A percentile compares a stretch with the other conserved stretches of the same genome.
Evolutionary conservation across 495 filamentous ascomycete genomes (phyloP).

Genomic region (Choiromyces venosus): DNA sequence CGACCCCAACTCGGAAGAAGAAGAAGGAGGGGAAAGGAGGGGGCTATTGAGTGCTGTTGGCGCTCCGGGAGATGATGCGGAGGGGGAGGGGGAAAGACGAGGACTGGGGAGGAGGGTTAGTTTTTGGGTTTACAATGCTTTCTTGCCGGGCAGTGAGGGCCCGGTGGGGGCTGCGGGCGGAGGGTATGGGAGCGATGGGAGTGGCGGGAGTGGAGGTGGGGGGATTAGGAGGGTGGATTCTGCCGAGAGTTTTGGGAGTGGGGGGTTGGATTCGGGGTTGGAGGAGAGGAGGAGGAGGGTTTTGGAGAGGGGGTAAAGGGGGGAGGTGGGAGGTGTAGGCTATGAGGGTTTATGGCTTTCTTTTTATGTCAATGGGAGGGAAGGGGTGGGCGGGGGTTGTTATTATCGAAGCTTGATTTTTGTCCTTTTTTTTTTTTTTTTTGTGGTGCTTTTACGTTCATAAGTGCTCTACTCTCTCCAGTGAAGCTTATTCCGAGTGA

Average conservation of each 20-base stretch:
- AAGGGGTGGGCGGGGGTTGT: too few relatives aligned
- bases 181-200: constrained; percentile 20
- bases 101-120: constrained; percentile 24
- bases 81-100: constrained; percentile 5
- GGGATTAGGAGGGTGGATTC: background rate
- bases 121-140: constrained; percentile 29
- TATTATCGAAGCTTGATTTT: too few relatives aligned
- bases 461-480: too few relatives aligned
- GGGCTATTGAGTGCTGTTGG: background rate
- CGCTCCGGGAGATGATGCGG: background rate
- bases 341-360: too few relatives aligned
- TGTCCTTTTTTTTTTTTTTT: too few relatives aligned
- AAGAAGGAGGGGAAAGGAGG: too few relatives aligned
- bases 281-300: background rate
- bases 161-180: constrained; percentile 12
- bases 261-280: background rate
- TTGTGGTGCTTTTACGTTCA: too few relatives aligned
- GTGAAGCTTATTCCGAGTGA: too few relatives aligned
- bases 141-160: background rate
- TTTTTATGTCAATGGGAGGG: too few relatives aligned
- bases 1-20: too few relatives aligned
- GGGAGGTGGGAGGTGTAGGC: background rate
- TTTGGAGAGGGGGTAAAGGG: background rate
- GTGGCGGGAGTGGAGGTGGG: constrained; percentile 20
- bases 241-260: background rate